A percentile compares a stretch with the other conserved stretches of the same genome.
Evolutionary conservation across 257 asterid genomes (phyloP).

Genomic region (Solanum sitiens): DNA sequence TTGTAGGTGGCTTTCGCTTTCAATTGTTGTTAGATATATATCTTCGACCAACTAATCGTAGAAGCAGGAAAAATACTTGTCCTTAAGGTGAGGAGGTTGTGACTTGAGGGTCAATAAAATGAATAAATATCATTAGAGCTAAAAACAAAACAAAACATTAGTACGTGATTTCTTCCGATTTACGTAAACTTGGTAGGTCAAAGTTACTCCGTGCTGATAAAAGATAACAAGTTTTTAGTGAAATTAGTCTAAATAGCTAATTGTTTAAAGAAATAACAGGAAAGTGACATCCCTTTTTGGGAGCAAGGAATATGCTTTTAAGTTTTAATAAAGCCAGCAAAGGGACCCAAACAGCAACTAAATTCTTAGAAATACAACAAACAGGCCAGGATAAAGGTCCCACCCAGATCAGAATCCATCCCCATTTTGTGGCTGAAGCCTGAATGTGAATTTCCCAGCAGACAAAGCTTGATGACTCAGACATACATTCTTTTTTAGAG

Average conservation of each 20-base stretch:
- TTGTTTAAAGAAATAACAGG: background rate
- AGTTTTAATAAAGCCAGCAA: background rate
- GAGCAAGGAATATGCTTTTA: background rate
- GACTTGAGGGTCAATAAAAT: background rate
- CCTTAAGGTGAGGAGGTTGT: background rate
- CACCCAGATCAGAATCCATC: background rate
- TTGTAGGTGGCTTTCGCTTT: slow-evolving; percentile 3
- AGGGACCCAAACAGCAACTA: background rate
- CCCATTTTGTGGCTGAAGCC: background rate
- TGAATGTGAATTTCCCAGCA: background rate
- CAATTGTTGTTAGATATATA: background rate
- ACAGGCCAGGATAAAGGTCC: background rate
- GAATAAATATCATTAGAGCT: background rate
- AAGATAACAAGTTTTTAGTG: background rate
- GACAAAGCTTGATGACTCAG: background rate
- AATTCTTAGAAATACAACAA: background rate
- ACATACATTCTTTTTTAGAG: background rate
- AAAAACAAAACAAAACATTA: background rate
- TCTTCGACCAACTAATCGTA: background rate
- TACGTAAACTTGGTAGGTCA: background rate
- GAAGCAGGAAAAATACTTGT: background rate
- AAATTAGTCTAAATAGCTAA: background rate
- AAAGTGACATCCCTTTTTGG: background rate
- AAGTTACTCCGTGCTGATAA: background rate
- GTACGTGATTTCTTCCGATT: background rate